Evolutionary conservation across 495 filamentous ascomycete species (phyloP), one percentile per base, ranked within the genome.

Genomic region (Acidomyces sp.): DNA sequence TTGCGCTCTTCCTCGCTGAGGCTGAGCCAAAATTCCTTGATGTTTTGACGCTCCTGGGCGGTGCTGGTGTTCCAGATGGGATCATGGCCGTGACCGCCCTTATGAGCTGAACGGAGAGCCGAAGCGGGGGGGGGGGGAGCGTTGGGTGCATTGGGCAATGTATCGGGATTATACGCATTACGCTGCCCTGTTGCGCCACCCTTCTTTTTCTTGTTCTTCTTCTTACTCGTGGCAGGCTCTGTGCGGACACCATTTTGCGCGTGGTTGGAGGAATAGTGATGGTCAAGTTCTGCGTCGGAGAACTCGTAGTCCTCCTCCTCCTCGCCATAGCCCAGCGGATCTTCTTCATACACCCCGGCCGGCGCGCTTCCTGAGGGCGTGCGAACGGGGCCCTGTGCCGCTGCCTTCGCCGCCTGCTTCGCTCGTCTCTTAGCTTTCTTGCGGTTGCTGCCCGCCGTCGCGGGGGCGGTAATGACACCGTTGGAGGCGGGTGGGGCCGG

Each of bases 11-110:
- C 80, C 58, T 99, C 92, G 42, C 85, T 84, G 19, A 99, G 62
- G n/a, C 85, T 86, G 24, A 99, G 70, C 90, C 90, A 99, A 62
- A 96, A 99, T 41, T 93, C 83, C 54, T 93, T 92, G 56, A 99
- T 99, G 46, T 90, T 79, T 58, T 95, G 85, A 11, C 90, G 78
- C 59, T 99, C 90, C 58, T 96, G 85, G 41, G 80, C 71, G 4
- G 79, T 86, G 23, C 82, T 87, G 4, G 86, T 95, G 54, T 96
- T 94, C 90, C 90, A 99, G 59, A 97, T 94, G 58, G 80, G 83
- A 49, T 90, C 84, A 55, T 79, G 82, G 7, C 34, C 29, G 27
- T 35, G 37, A 22, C 10, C 30, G 33, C 19, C 39, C 11, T 35
- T 49, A 4, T 51, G 44, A 13, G 51, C 27, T 4, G 47, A 26